phyloP scores from a whole-genome alignment of 2,329 filamentous ascomycete genomes.

The Keithomyces neogunnii region DNA sequence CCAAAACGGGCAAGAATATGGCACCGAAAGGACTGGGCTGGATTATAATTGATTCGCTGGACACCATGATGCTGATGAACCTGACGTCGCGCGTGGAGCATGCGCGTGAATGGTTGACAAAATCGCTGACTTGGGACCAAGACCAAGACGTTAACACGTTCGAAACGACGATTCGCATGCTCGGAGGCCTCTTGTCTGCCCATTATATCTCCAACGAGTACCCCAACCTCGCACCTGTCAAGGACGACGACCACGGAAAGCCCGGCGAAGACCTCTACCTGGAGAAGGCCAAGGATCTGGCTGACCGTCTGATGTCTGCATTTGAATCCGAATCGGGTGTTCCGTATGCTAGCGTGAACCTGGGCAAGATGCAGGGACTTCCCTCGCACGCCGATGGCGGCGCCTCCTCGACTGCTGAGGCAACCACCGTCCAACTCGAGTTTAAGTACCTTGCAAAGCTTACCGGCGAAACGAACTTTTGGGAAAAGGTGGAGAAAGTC shows the following conservation, averaged over 20 bases:
- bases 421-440: constrained; percentile 85
- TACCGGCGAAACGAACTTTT: constrained; percentile 86
- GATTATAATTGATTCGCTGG: constrained; percentile 95
- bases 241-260: constrained; percentile 61
- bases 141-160: constrained; percentile 96
- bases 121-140: constrained; percentile 75
- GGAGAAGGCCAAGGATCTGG: constrained; percentile 90
- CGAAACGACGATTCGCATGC: constrained; percentile 95
- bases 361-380: constrained; percentile 68
- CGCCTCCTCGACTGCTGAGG: constrained; percentile 88
- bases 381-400: constrained; percentile 77
- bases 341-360: constrained; percentile 83
- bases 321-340: constrained; percentile 84
- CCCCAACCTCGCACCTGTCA: constrained; percentile 67
- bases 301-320: constrained; percentile 76
- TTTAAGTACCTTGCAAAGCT: constrained; percentile 95
- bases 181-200: constrained; percentile 84
- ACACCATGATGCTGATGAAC: constrained; percentile 98
- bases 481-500: constrained; percentile 84
- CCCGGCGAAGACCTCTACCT: constrained; percentile 86
- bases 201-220: constrained; percentile 87
- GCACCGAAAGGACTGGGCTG: constrained; percentile 82
- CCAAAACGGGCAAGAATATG: constrained; percentile 77
- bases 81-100: constrained; percentile 76
- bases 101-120: constrained; percentile 82